Evolutionary conservation across 345 rosid genomes (phyloP).

Genomic region (Trapa incisa): DNA sequence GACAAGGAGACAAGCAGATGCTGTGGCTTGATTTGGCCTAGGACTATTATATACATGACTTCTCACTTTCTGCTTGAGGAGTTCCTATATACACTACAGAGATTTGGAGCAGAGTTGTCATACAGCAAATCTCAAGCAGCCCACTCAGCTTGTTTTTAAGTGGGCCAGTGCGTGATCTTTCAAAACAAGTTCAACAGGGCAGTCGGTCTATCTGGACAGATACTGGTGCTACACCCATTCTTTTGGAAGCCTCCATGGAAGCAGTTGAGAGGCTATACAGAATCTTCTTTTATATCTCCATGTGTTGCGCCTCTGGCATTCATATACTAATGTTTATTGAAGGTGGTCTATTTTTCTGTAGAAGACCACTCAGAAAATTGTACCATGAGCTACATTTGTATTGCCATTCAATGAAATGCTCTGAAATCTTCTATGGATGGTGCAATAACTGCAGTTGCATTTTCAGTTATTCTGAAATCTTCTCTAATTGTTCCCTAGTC

Average conservation of each 20-base stretch:
- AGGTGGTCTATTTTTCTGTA: too few relatives aligned
- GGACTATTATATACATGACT: neutral
- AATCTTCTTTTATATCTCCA: neutral
- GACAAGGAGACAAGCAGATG: conserved; percentile 80
- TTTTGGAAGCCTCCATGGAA: neutral
- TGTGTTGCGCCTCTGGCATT: neutral
- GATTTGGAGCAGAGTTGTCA: neutral
- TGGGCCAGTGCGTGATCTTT: neutral
- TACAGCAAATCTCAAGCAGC: neutral
- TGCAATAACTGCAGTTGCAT: neutral
- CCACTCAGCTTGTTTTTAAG: neutral
- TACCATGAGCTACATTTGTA: neutral
- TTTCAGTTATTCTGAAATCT: neutral
- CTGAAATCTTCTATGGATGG: neutral
- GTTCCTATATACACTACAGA: neutral
- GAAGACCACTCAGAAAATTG: too few relatives aligned
- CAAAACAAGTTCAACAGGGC: neutral
- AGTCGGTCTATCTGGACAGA: neutral
- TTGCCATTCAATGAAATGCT: neutral
- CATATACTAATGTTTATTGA: neutral
- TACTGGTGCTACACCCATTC: neutral
- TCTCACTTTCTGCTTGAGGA: neutral
- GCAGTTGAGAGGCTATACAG: neutral
- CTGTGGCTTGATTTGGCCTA: conserved; percentile 39
- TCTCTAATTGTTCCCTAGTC: too few relatives aligned